phyloP scores from a whole-genome alignment of 495 filamentous ascomycete genomes.

The Endocarpon pusillum region DNA sequence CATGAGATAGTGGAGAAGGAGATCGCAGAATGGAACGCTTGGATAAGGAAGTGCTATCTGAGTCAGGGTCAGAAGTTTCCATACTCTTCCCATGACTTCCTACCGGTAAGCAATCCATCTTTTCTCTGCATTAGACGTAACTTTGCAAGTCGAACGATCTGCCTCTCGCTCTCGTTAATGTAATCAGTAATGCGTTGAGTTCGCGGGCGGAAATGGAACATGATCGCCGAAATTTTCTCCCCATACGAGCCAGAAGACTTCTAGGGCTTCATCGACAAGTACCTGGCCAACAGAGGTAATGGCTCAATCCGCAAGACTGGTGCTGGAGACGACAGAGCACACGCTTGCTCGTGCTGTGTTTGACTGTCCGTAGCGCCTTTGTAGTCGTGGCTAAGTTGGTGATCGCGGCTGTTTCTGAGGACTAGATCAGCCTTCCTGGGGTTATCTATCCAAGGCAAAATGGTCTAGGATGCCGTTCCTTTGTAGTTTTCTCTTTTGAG shows the following conservation, averaged over 20 bases:
- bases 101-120: neutral
- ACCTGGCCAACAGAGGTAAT: constrained; percentile 2
- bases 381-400: no score
- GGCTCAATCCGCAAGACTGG: no score
- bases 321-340: no score
- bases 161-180: constrained; percentile 10
- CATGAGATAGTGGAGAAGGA: constrained; percentile 16
- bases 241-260: constrained; percentile 9
- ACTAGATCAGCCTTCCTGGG: no score
- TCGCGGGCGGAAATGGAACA: constrained; percentile 8
- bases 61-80: constrained; percentile 10
- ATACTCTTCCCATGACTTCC: constrained; percentile 17
- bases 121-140: neutral
- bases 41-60: constrained; percentile 23
- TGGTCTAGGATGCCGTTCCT: no score
- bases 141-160: no score
- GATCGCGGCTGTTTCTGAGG: no score
- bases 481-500: no score
- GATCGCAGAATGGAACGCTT: constrained; percentile 19
- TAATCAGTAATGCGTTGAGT: constrained; percentile 8
- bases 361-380: no score
- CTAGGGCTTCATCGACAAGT: constrained; percentile 12
- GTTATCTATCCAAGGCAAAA: no score
- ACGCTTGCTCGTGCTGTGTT: no score
- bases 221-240: constrained; percentile 8